Base-by-base conservation (phyloP, 2,329 filamentous ascomycete species). In the Aphanocladium album region DNA sequence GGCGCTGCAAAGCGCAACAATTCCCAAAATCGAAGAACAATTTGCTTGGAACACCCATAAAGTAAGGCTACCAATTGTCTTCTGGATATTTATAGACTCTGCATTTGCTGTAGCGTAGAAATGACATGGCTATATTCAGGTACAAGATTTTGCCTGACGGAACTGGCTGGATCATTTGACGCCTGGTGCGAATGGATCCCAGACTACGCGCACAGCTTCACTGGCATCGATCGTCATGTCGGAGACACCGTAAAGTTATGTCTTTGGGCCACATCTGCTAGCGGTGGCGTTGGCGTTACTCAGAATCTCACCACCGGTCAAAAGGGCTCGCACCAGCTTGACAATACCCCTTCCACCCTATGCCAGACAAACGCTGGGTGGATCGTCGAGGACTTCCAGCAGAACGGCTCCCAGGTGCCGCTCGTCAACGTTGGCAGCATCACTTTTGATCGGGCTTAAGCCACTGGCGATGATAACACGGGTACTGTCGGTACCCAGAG, bases 331-430 rank as follows among this genome's bases (percentile, higher is more conserved):
- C 77, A 85, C 73, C 76, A 73, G 6, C 78, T 85, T 68, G 72
- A 65, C 23, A 59, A 19, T 45, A 21, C 47, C 7, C 56, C 47
- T 3, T 59, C 56, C 3, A 51, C 68, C 35, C 75, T 84, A 30
- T 80, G 77, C 66, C 74, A 81, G 64, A 77, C 79, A 65, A 83
- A 84, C 63, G 83, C 81, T 16, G 82, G 85, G 67, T 86, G 82
- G 81, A 84, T 85, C 65, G 80, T 84, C 39, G 82, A 84, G 71
- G 50, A 60, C 51, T 60, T 55, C 21, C 27, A 60, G 21, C 45
- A 35, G 35, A 52, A 53, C 16, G 39, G 21, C 50, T 80, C 47
- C 21, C 45, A 21, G 25, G 53, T 53, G 1, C 41, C 55, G 4
- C 50, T 63, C n/a, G 56, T 41, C 23, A 27, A 63, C 35, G 62